Conservation (phyloP, 129 eudicot species). For the Tagetes patula region DNA sequence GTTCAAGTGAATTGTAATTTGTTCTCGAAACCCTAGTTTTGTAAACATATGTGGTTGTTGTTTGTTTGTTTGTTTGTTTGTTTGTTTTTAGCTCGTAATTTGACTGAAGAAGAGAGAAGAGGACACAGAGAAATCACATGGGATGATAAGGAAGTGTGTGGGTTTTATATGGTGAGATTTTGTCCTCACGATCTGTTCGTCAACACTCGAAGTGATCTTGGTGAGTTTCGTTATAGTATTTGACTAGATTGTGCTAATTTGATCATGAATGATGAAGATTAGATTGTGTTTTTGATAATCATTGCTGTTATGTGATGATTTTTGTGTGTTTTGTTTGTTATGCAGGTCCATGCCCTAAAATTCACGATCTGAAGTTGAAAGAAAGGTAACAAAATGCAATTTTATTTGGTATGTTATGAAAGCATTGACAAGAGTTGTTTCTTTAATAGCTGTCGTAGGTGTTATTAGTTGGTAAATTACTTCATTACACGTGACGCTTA, state of each 20-base stretch:
- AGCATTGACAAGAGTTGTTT: neutral
- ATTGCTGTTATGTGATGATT: neutral
- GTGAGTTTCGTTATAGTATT: conserved; percentile 37
- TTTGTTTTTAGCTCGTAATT: conserved; percentile 63
- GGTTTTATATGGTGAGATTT: conserved; percentile 85
- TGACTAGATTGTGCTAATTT: conserved; percentile 9
- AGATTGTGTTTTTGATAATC: neutral
- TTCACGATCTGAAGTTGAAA: conserved; percentile 89
- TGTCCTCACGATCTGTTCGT: conserved; percentile 97
- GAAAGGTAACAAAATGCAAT: conserved; percentile 61
- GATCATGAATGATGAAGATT: neutral
- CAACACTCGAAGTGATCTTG: conserved; percentile 92
- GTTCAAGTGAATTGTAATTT: conserved; percentile 5
- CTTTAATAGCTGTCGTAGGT: neutral
- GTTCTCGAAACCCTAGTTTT: conserved; percentile 11
- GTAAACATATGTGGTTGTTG: neutral
- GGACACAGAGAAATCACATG: conserved; percentile 81
- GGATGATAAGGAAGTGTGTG: conserved; percentile 96
- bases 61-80: neutral
- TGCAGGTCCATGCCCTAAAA: conserved; percentile 82
- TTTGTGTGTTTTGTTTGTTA: conserved; percentile 13
- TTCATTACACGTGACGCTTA: neutral
- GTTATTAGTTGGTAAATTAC: conserved; percentile 1
- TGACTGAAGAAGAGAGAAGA: conserved; percentile 94
- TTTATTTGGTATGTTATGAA: conserved; percentile 1